phyloP scores from a whole-genome alignment of 1,284 basidiomycete genomes.

The Ustilago bromivora region DNA sequence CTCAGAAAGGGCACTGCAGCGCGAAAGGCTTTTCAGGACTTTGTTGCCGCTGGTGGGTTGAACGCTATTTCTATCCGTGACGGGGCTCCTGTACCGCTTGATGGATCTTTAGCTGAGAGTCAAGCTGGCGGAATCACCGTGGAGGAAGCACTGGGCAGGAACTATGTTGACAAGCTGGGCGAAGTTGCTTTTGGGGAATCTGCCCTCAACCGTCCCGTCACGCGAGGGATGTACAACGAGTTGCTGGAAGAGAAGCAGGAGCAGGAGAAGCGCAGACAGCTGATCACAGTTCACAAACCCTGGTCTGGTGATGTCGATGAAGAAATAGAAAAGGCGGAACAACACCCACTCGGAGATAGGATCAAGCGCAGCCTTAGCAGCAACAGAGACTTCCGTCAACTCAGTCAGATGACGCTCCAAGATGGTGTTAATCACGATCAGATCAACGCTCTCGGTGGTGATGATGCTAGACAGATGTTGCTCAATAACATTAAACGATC shows the following conservation, averaged over 20 bases:
- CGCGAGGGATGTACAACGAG: slow-evolving; percentile 53
- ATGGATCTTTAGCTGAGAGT: slow-evolving; percentile 17
- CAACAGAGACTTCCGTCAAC: slow-evolving; percentile 26
- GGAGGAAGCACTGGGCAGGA: slow-evolving; percentile 48
- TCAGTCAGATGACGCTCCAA: slow-evolving; percentile 43
- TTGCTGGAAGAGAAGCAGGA: slow-evolving; percentile 56
- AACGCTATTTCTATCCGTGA: slow-evolving; percentile 49
- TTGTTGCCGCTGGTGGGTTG: slow-evolving; percentile 53
- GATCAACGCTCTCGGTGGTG: slow-evolving; percentile 15
- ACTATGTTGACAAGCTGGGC: slow-evolving; percentile 59
- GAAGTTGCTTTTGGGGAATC: slow-evolving; percentile 59
- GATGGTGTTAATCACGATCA: slow-evolving; percentile 33
- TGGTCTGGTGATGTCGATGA: slow-evolving; percentile 31
- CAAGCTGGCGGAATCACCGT: slow-evolving; percentile 35
- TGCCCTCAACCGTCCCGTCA: slow-evolving; percentile 56
- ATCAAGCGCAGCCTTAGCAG: slow-evolving; percentile 34
- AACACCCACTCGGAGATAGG: slow-evolving; percentile 6
- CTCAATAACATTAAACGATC: slow-evolving; percentile 28
- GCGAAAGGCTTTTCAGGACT: slow-evolving; percentile 56
- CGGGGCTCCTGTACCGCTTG: slow-evolving; percentile 3
- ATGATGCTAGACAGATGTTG: slow-evolving; percentile 28
- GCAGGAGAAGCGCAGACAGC: slow-evolving; percentile 28
- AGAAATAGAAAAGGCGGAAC: slow-evolving; percentile 16
- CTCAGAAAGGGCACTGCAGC: slow-evolving; percentile 49
- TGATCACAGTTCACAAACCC: slow-evolving; percentile 30